These are phyloP conservation scores for Penicillium frequentans DNA, from an alignment of 2,329 filamentous ascomycete genomes.

Conservation along the genomic window DNA sequence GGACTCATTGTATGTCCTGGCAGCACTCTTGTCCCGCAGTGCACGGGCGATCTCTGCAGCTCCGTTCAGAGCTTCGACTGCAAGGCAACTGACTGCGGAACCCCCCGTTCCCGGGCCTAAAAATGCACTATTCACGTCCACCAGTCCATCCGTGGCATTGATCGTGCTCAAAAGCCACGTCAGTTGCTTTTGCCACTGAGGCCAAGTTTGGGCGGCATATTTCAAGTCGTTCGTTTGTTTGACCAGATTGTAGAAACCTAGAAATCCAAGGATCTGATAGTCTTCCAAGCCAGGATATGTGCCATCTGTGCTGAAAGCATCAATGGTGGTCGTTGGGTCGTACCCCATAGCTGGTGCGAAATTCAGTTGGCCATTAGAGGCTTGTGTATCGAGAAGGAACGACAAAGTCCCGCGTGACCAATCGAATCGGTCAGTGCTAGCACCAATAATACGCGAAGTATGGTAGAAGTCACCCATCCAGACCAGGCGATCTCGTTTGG, in stretches of 20 bases:
- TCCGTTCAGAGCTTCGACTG: conserved; percentile 2
- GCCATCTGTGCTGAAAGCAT: conserved; percentile 13
- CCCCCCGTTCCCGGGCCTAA: background rate
- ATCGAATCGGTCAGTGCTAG: conserved; percentile 14
- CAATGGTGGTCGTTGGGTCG: conserved; percentile 12
- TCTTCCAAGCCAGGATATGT: conserved; percentile 3
- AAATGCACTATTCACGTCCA: background rate
- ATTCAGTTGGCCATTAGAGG: conserved; percentile 5
- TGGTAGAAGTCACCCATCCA: conserved; percentile 22
- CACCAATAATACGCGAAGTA: conserved; percentile 15
- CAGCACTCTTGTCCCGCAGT: background rate
- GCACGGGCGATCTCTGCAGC: background rate
- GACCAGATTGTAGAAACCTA: background rate
- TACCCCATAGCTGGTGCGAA: conserved; percentile 12
- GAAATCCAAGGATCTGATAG: conserved; percentile 5
- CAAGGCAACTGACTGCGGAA: conserved; percentile 1
- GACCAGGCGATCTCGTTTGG: conserved; percentile 57
- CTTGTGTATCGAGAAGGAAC: conserved; percentile 14
- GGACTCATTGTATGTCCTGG: background rate
- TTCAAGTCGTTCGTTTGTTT: background rate
- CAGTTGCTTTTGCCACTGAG: conserved; percentile 1
- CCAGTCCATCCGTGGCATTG: conserved; percentile 2
- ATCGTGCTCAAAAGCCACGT: background rate
- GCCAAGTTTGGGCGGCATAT: conserved; percentile 1
- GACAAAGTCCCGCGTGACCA: conserved; percentile 11